Conservation (phyloP, 345 rosid species). For the Lenwebbia sp. region DNA sequence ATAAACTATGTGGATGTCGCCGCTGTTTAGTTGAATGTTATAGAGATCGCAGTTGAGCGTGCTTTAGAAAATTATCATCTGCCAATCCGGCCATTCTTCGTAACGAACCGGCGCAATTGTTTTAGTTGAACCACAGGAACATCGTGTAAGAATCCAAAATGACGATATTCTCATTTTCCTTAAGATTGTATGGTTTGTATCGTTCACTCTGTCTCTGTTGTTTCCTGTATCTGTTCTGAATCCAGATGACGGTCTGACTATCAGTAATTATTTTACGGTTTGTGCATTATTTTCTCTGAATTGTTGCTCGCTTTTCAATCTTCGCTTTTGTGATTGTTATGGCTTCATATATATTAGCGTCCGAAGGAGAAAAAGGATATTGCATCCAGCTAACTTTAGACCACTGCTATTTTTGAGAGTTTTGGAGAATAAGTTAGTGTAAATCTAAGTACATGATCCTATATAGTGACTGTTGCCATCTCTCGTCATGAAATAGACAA, state of each 20-base stretch:
- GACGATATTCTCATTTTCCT: not conserved
- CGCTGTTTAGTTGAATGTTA: not conserved
- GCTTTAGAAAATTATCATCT: not conserved
- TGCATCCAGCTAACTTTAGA: not conserved
- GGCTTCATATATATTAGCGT: not conserved
- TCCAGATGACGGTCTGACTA: not conserved
- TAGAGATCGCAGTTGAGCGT: not conserved
- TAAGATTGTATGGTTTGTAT: not conserved
- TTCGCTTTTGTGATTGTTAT: not conserved
- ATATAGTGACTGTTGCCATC: not conserved
- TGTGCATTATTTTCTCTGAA: not conserved
- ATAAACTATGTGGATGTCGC: not conserved
- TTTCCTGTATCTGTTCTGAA: not conserved
- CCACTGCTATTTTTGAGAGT: not conserved
- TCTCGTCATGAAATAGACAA: constrained; percentile 34
- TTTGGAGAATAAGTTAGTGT: not conserved
- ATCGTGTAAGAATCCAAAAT: not conserved
- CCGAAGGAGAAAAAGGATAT: not conserved
- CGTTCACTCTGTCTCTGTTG: not conserved
- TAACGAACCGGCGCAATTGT: not conserved
- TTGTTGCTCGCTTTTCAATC: not conserved
- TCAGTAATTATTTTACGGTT: not conserved
- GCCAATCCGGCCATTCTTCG: not conserved
- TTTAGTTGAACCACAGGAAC: not conserved
- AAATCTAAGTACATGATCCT: not conserved